phyloP scores from a whole-genome alignment of 1,284 basidiomycete species.

The Moesziomyces sp. region DNA sequence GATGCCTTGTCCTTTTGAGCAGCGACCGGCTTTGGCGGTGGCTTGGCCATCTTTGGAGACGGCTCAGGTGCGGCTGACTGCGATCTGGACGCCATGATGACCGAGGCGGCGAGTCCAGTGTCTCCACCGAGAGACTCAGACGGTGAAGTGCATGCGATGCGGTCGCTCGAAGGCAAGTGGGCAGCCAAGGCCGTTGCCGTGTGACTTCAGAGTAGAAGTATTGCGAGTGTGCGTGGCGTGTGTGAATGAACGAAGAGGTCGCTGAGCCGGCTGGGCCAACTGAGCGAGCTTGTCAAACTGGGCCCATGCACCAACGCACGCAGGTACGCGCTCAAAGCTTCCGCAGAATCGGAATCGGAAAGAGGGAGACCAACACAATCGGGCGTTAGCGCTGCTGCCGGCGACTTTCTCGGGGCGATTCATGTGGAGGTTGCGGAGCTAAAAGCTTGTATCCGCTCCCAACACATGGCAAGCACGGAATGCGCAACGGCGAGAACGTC shows the following conservation, averaged over 20 bases:
- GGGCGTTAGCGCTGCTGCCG: too few species aligned
- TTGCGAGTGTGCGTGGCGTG: too few species aligned
- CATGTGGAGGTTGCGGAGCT: too few species aligned
- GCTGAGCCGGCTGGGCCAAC: background rate
- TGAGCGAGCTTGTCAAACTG: background rate
- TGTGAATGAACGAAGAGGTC: too few species aligned
- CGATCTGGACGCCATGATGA: background rate
- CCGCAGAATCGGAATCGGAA: background rate
- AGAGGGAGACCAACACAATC: background rate
- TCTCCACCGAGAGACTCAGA: background rate
- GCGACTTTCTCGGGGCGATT: too few species aligned
- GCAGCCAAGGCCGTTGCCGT: background rate
- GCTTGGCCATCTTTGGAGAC: conserved; percentile 2
- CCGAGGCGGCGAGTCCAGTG: background rate
- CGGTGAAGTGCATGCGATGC: background rate
- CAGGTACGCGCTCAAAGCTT: background rate
- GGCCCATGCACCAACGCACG: background rate
- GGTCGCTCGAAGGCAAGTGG: background rate
- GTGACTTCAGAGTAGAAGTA: background rate
- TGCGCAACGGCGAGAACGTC: too few species aligned
- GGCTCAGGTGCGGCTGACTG: background rate
- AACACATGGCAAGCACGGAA: too few species aligned
- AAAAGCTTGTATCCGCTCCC: too few species aligned
- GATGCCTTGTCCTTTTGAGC: conserved; percentile 1
- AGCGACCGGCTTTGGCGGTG: background rate